These are phyloP conservation scores for Yamadazyma ubonensis DNA, from an alignment of 805 yeast species.

Conservation along the genomic window DNA sequence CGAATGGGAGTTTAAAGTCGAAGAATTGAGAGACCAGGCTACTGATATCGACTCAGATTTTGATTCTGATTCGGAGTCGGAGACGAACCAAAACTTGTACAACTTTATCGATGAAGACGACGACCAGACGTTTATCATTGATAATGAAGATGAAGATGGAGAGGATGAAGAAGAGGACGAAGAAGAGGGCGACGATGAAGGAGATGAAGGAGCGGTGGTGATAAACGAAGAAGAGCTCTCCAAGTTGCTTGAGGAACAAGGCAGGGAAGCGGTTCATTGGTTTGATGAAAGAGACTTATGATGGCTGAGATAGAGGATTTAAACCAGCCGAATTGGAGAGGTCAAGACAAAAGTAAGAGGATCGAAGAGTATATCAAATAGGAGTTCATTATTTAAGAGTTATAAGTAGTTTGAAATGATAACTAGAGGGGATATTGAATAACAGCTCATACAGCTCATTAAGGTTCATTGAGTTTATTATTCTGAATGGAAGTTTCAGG, in stretches of 20 bases:
- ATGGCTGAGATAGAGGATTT: too few species aligned
- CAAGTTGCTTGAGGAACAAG: constrained; percentile 9
- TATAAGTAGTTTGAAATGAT: too few species aligned
- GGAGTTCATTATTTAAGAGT: too few species aligned
- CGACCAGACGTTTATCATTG: constrained; percentile 19
- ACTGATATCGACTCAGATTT: constrained; percentile 19
- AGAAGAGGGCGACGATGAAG: constrained; percentile 8
- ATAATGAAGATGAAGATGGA: constrained; percentile 5
- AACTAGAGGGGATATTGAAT: too few species aligned
- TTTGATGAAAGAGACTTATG: too few species aligned
- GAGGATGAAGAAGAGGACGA: constrained; percentile 3
- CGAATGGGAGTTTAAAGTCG: constrained; percentile 21
- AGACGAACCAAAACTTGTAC: constrained; percentile 14
- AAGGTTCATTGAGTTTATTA: too few species aligned
- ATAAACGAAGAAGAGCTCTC: constrained; percentile 10
- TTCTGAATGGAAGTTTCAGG: too few species aligned
- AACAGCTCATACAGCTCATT: too few species aligned
- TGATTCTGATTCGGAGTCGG: too few species aligned
- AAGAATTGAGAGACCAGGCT: constrained; percentile 15
- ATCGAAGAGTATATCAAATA: too few species aligned
- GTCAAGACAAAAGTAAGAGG: too few species aligned
- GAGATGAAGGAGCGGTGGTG: background rate
- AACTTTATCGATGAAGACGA: constrained; percentile 18
- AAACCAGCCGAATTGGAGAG: too few species aligned
- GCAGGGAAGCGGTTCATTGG: constrained; percentile 10